Conservation (phyloP, 176 grass and related monocot genomes). For the Tillandsia fasciculata region DNA sequence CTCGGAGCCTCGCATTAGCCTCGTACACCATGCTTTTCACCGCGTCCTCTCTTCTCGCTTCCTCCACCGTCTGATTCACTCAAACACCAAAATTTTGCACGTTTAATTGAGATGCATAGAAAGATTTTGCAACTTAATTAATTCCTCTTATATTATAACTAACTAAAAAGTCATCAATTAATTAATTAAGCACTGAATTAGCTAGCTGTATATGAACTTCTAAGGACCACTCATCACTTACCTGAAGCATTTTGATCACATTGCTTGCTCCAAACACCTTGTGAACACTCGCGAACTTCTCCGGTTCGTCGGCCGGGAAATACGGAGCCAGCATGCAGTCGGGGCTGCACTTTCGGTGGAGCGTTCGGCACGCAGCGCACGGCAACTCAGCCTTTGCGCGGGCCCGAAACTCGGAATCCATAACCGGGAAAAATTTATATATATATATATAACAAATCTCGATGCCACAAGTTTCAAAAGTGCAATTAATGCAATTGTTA, state of each 20-base stretch:
- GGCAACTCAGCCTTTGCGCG: constrained; percentile 18
- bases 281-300: constrained; percentile 35
- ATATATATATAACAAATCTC: not conserved
- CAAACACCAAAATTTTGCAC: not conserved
- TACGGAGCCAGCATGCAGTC: constrained; percentile 28
- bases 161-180: not conserved
- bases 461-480: not conserved
- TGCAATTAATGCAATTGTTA: not conserved
- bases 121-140: not conserved
- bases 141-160: not conserved
- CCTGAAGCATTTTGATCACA: constrained; percentile 40
- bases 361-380: constrained; percentile 28
- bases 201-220: not conserved
- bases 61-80: constrained; percentile 17
- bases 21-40: constrained; percentile 38
- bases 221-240: constrained; percentile 1
- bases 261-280: constrained; percentile 43
- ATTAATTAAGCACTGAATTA: too few species aligned
- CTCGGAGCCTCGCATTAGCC: constrained; percentile 26
- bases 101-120: too few species aligned
- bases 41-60: constrained; percentile 28
- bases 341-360: constrained; percentile 33
- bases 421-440: not conserved
- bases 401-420: constrained; percentile 12
- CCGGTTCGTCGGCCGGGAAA: constrained; percentile 28